Conservation (phyloP, 805 yeast species). For the Metschnikowia peoriensis region DNA sequence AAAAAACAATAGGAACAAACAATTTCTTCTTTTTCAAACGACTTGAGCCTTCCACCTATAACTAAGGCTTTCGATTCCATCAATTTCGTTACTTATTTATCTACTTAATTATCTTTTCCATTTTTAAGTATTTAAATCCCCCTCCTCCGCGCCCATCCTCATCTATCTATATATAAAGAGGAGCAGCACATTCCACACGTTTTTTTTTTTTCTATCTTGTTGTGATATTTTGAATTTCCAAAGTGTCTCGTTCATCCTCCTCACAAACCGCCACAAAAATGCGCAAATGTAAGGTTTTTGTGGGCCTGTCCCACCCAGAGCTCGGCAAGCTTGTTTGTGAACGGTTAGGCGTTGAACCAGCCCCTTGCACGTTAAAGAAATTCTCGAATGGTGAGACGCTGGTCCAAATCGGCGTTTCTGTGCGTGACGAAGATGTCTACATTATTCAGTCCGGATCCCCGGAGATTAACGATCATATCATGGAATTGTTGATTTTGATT, state of each 20-base stretch:
- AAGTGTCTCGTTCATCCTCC: neutral
- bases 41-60: too few species aligned
- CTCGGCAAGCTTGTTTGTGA: slow-evolving; percentile 89
- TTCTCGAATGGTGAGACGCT: slow-evolving; percentile 98
- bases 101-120: too few species aligned
- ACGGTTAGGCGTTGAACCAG: slow-evolving; percentile 87
- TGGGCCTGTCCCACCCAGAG: slow-evolving; percentile 96
- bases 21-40: too few species aligned
- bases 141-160: too few species aligned
- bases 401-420: slow-evolving; percentile 91
- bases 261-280: slow-evolving; percentile 34
- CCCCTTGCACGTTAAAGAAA: slow-evolving; percentile 86
- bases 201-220: too few species aligned
- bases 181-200: neutral
- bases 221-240: neutral
- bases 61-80: too few species aligned
- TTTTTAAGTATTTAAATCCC: too few species aligned
- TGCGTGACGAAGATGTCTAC: slow-evolving; percentile 95
- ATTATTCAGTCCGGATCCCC: slow-evolving; percentile 84
- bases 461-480: slow-evolving; percentile 86
- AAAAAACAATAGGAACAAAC: too few species aligned
- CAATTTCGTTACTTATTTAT: too few species aligned
- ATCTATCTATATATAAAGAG: neutral
- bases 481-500: slow-evolving; percentile 91
- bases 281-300: slow-evolving; percentile 97